Percentiles rank a stretch among this genome's conserved stretches.
Evolutionary conservation across 495 filamentous ascomycete species (phyloP).

Genomic region (Daldinia caldariorum): DNA sequence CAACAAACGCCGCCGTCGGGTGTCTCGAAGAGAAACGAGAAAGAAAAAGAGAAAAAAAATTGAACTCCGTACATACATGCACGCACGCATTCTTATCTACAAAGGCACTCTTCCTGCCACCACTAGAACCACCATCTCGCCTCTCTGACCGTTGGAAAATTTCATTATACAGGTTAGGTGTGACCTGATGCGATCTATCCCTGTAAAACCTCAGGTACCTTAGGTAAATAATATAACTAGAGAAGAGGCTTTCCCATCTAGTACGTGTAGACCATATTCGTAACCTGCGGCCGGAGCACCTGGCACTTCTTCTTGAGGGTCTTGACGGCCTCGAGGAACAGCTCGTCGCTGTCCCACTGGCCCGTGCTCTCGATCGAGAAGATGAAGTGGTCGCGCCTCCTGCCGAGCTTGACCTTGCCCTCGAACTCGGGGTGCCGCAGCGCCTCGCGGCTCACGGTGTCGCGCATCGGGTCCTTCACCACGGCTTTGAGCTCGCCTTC

Average conservation of each 20-base stretch:
- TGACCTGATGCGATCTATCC: neutral
- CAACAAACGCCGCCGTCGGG: constrained; percentile 20
- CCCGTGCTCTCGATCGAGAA: constrained; percentile 94
- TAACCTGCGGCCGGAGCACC: constrained; percentile 56
- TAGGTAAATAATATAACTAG: neutral
- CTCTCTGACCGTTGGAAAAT: neutral
- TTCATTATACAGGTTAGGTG: constrained; percentile 6
- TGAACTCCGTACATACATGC: constrained; percentile 19
- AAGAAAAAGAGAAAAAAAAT: neutral
- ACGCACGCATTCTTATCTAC: constrained; percentile 10
- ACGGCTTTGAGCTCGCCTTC: constrained; percentile 83
- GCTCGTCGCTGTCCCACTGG: constrained; percentile 87
- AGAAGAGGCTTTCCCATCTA: constrained; percentile 1
- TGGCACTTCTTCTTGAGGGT: constrained; percentile 79
- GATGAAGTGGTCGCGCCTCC: constrained; percentile 94
- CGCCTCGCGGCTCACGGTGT: constrained; percentile 94
- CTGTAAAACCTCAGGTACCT: too few relatives aligned
- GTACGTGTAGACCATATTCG: constrained; percentile 56
- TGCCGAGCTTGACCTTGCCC: constrained; percentile 91
- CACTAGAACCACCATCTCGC: neutral
- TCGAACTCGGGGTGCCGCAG: constrained; percentile 93
- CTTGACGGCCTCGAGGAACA: constrained; percentile 89
- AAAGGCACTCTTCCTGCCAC: neutral
- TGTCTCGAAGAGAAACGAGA: neutral
- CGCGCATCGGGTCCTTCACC: constrained; percentile 81